Evolutionary conservation across 805 yeast species (phyloP), one percentile per base, ranked within the genome.

Genomic region (Tetrapisispora pingtungensis): DNA sequence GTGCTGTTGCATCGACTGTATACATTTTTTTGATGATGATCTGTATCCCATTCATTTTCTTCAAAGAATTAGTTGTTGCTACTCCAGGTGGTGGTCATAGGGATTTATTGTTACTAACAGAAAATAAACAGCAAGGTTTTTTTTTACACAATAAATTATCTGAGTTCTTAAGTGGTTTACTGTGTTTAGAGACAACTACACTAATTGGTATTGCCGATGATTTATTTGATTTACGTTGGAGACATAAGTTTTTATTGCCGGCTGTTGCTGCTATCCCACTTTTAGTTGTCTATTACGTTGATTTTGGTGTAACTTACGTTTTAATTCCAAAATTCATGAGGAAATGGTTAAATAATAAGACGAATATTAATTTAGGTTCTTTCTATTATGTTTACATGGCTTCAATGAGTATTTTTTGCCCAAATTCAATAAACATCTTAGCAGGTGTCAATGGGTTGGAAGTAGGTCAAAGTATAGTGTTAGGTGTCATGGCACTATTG

Each of bases 371-470:
- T 62, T 68, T 93, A 45, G 95, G 96, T 3, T 60, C 70, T 15
- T 64, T 85, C 24, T 93, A 93, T 68, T 93, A 93, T 61, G 66
- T 67, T 13, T 93, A 93, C 67, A 93, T 93, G 98, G 86, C 83
- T 0, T 73, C 95, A 0, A 78, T 93, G 46, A 82, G 95, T 2
- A 90, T 93, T 33, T 93, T 93, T 59, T 84, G 96, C 56, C 97
- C 99, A 20, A 90, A 93, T 61, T 86, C 97, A 10, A 88, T 93
- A 62, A 93, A 93, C 60, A 93, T 93, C 42, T 69, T 89, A 27
- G 99, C 99, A 0, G 99, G 99, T 6, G 77, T 93, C 39, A 93
- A 93, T 62, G 99, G 99, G 0, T 70, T 93, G 36, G 99, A 93
- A 65, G 97, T 89, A 12, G 97, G 97, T 24, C 98, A 93, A 64